Evolutionary conservation across 148 eudicot species (phyloP).

Genomic region (Amaranthus palmeri): DNA sequence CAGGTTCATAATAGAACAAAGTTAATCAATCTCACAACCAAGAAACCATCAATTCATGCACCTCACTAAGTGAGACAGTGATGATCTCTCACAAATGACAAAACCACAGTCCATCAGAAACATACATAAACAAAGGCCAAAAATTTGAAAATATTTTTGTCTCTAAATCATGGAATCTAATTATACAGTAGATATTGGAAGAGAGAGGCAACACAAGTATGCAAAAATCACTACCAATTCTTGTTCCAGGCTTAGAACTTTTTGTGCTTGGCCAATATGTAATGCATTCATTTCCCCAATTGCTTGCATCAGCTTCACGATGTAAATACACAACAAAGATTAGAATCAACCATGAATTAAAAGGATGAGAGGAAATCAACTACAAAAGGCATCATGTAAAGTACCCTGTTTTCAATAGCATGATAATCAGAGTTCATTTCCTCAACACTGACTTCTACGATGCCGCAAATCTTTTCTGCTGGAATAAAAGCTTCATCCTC

Average conservation of each 20-base stretch:
- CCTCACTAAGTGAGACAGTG: background rate
- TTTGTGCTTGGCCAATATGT: slow-evolving; percentile 36
- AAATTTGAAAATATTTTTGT: background rate
- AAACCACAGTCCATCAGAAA: background rate
- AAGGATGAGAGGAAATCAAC: background rate
- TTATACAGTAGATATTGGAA: background rate
- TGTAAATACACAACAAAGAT: slow-evolving; percentile 6
- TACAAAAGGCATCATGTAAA: background rate
- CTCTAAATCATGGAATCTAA: background rate
- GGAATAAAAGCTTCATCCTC: slow-evolving; percentile 3
- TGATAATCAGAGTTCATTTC: slow-evolving; percentile 30
- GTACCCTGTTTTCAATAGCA: slow-evolving; percentile 37
- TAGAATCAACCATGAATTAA: slow-evolving; percentile 10
- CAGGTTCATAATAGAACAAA: no score
- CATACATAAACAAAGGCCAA: background rate
- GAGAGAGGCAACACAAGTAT: background rate
- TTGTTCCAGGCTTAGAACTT: slow-evolving; percentile 41
- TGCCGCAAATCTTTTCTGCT: slow-evolving; percentile 7
- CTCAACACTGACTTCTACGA: slow-evolving; percentile 13
- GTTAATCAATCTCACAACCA: background rate
- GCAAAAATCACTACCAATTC: slow-evolving; percentile 45
- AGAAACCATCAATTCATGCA: background rate
- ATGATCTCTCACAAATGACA: background rate
- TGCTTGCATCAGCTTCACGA: slow-evolving; percentile 43
- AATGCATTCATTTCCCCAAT: slow-evolving; percentile 41